These are phyloP conservation scores for Rhodosporidiobolus odoratus DNA, from an alignment of 768 basidiomycete species.

Conservation along the genomic window DNA sequence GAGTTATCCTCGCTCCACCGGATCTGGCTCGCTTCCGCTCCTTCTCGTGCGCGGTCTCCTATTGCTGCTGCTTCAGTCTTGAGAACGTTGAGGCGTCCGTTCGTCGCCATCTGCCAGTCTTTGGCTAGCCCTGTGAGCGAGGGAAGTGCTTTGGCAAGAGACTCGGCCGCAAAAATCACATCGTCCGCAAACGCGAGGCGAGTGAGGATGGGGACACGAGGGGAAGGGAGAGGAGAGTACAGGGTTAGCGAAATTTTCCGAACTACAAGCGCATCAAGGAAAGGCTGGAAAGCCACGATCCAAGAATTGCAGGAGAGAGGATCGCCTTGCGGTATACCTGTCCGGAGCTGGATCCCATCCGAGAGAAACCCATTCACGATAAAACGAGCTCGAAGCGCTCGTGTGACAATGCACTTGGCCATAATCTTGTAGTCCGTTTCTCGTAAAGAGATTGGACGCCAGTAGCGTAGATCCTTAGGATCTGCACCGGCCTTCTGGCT, in stretches of 20 bases:
- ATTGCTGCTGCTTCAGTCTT: neutral
- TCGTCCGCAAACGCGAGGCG: constrained; percentile 15
- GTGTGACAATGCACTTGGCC: neutral
- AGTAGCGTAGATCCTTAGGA: neutral
- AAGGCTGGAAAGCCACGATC: constrained; percentile 13
- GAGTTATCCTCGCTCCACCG: neutral
- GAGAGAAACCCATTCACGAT: constrained; percentile 14
- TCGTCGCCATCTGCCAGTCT: constrained; percentile 4
- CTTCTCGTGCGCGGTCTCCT: neutral
- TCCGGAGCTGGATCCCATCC: neutral
- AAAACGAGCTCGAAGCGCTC: neutral
- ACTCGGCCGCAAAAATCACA: neutral
- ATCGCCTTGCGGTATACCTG: constrained; percentile 7
- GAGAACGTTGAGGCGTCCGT: constrained; percentile 1
- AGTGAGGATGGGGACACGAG: neutral
- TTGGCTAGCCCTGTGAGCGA: neutral
- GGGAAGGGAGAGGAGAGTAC: neutral
- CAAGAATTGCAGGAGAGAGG: constrained; percentile 7
- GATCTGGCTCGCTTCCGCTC: neutral
- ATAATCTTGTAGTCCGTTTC: constrained; percentile 8
- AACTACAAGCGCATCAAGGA: constrained; percentile 5
- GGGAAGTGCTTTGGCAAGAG: neutral
- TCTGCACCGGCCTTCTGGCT: neutral
- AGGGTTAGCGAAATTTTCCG: neutral
- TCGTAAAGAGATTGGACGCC: constrained; percentile 10